These are phyloP conservation scores for Globisporangium rhizosaccharum DNA, from an alignment of 352 stramenopile species.

Conservation along the genomic window DNA sequence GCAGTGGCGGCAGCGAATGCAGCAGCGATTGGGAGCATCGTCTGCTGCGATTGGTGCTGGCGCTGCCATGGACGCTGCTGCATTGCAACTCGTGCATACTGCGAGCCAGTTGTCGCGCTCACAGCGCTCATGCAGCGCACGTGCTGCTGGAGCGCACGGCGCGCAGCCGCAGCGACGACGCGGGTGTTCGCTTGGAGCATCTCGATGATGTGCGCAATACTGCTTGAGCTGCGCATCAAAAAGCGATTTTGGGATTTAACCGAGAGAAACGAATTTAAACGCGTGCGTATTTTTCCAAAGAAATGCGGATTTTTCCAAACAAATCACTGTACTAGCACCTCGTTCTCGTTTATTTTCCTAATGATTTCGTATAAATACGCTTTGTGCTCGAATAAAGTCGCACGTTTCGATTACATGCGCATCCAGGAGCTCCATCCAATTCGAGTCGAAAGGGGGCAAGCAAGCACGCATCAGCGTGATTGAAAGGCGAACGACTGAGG, in stretches of 20 bases:
- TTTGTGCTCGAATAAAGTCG: not conserved
- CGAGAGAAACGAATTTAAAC: too few species aligned
- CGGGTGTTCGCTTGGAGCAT: conserved; percentile 1
- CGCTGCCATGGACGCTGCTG: not conserved
- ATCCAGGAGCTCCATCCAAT: conserved; percentile 2
- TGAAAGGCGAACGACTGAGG: not conserved
- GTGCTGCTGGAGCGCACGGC: conserved; percentile 8
- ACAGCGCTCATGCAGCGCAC: conserved; percentile 1
- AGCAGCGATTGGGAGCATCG: conserved; percentile 1
- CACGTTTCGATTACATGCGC: not conserved
- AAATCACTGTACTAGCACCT: not conserved
- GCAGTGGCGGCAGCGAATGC: conserved; percentile 4
- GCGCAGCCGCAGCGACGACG: not conserved
- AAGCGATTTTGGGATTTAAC: too few species aligned
- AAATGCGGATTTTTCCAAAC: too few species aligned
- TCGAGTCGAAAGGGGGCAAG: not conserved
- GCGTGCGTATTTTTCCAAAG: too few species aligned
- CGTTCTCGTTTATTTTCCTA: not conserved
- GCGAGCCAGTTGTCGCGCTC: not conserved
- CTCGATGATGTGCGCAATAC: not conserved
- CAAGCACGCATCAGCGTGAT: not conserved
- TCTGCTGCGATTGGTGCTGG: not conserved
- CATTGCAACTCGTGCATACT: not conserved
- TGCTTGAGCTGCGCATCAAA: not conserved
- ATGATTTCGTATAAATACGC: not conserved